Evolutionary conservation across 2,329 filamentous ascomycete genomes (phyloP).

Genomic region (Exophiala oligosperma): DNA sequence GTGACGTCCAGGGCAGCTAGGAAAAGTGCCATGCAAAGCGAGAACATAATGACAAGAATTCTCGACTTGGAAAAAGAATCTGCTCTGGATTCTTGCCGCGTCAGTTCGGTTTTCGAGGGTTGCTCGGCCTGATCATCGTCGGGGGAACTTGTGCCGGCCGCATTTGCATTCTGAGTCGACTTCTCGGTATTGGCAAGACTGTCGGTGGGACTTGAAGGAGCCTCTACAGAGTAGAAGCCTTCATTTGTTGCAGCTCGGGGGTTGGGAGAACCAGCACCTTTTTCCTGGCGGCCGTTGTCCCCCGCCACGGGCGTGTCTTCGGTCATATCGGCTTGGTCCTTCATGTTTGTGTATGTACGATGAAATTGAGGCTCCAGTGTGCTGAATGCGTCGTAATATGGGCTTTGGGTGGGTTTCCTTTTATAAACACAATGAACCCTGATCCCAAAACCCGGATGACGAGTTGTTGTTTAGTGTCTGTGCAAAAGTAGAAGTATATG

Average conservation of each 20-base stretch:
- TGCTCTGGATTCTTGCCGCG: conserved; percentile 34
- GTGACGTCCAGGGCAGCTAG: conserved; percentile 61
- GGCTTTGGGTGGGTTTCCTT: no score
- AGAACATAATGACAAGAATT: conserved; percentile 42
- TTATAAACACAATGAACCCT: not conserved
- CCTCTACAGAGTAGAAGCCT: not conserved
- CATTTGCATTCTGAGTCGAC: conserved; percentile 4
- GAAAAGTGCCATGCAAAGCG: conserved; percentile 55
- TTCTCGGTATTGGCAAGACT: conserved; percentile 11
- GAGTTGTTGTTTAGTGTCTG: not conserved
- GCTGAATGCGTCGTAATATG: no score
- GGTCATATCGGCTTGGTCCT: not conserved
- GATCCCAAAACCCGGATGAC: not conserved
- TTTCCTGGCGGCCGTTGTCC: not conserved
- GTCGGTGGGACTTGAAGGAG: conserved; percentile 2
- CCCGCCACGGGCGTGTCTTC: not conserved
- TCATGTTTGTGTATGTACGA: not conserved
- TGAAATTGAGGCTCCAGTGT: not conserved
- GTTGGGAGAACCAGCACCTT: not conserved
- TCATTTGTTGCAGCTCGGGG: not conserved
- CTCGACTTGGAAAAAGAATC: conserved; percentile 42
- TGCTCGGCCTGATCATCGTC: not conserved
- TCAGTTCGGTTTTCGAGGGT: conserved; percentile 9
- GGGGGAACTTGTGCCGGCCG: not conserved
- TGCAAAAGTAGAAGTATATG: not conserved